Base-by-base conservation (phyloP, 78 protist genomes). In the Dictyostelium intermedium region DNA sequence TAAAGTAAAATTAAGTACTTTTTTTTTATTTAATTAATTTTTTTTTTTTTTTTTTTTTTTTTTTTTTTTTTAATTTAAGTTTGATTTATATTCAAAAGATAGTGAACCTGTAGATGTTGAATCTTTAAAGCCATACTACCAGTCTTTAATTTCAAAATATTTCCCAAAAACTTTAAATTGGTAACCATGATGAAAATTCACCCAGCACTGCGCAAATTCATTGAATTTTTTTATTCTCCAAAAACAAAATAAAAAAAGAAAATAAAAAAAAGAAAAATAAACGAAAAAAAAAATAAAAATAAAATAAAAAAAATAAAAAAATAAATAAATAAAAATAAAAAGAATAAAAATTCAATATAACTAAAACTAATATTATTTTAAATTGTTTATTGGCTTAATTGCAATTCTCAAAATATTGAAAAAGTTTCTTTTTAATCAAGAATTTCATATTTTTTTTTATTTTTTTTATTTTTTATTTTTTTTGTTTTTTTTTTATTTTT, bases 21-120 rank as follows among this genome's bases (percentile, higher is more conserved):
- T n/a, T n/a, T n/a, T n/a, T n/a, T n/a, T n/a, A n/a, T n/a, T n/a
- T n/a, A n/a, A n/a, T n/a, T n/a, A n/a, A n/a, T n/a, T 14, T 25
- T 11, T 27, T 16, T 20, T 25, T 72, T 13, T 13, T 72, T 43
- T 41, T 70, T 16, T 16, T 60, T 70, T 45, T n/a, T n/a, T 79
- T 8, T 50, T 56, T 4, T 56, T 18, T 37, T 73, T 37, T 9
- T 9, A 76, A 72, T 91, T 47, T 47, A 7, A 95, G 92, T 96
- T 77, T 84, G 99, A 98, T 70, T 97, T 98, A 47, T 98, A 98
- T 76, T 94, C 98, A n/a, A 98, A 98, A 77, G 69, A 80, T 34
- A 77, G 83, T 41, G 97, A 82, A 10, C 69, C 85, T 27, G 92
- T 92, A 0, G 80, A 89, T 74, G 95, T 80, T 76, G 96, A 95